Evolutionary conservation across 495 filamentous ascomycete genomes (phyloP).

Genomic region (Xylaria longipes): DNA sequence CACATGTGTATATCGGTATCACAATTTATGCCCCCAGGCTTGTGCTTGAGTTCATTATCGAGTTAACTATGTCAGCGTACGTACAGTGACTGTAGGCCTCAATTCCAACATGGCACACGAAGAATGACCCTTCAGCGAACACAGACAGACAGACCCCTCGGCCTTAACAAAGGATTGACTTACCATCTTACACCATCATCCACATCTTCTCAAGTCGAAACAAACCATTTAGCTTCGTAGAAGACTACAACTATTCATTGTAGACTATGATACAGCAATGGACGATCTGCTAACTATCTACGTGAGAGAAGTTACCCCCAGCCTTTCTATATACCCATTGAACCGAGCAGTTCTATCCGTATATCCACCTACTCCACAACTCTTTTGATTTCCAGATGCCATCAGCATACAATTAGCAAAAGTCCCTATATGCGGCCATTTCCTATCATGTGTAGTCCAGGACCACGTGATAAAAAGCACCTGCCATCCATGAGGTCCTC

Average conservation of each 20-base stretch:
- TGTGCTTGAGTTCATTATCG: not conserved
- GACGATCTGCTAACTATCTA: not conserved
- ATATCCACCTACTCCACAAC: not conserved
- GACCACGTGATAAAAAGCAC: not conserved
- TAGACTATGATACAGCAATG: not conserved
- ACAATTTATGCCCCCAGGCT: not conserved
- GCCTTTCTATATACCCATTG: conserved; percentile 12
- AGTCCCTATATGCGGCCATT: not conserved
- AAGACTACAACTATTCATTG: not conserved
- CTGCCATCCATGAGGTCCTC: not conserved
- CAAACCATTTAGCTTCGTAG: not conserved
- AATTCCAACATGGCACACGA: not conserved
- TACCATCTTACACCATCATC: not conserved
- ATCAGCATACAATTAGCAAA: not conserved
- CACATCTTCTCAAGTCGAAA: not conserved
- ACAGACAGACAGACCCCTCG: not conserved
- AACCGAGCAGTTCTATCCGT: not conserved
- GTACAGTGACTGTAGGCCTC: not conserved
- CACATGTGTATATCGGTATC: not conserved
- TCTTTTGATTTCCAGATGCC: not conserved
- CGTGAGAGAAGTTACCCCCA: conserved; percentile 12
- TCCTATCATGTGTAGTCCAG: not conserved
- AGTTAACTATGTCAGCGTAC: not conserved
- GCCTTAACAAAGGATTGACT: not conserved
- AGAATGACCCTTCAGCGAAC: not conserved